These are phyloP conservation scores for Earliella scabrosa DNA, from an alignment of 1,284 basidiomycete genomes.

Conservation along the genomic window DNA sequence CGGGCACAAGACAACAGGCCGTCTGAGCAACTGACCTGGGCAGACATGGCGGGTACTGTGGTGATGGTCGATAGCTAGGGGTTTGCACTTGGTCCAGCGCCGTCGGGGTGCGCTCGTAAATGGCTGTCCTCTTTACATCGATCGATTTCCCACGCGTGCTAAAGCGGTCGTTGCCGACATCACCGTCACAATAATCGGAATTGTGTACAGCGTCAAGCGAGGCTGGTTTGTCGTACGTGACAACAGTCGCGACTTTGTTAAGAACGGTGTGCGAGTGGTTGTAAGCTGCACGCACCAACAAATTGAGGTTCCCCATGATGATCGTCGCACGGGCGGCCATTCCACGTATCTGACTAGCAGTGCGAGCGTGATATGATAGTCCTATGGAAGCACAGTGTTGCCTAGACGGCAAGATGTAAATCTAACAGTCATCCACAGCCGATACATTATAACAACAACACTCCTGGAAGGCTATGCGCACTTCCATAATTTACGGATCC, in stretches of 20 bases:
- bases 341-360: too few species aligned
- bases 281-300: too few species aligned
- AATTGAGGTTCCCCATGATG: too few species aligned
- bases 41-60: slow-evolving; percentile 20
- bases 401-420: slow-evolving; percentile 3
- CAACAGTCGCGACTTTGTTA: too few species aligned
- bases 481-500: slow-evolving; percentile 16
- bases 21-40: slow-evolving; percentile 19
- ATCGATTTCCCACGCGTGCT: slow-evolving; percentile 43
- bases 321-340: too few species aligned
- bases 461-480: slow-evolving; percentile 15
- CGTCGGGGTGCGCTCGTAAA: slow-evolving; percentile 17
- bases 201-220: too few species aligned
- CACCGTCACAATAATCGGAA: slow-evolving; percentile 10
- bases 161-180: slow-evolving; percentile 32
- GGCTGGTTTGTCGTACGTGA: too few species aligned
- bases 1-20: slow-evolving; percentile 2
- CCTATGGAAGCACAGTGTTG: slow-evolving; percentile 2
- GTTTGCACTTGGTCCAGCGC: slow-evolving; percentile 11
- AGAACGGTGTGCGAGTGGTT: too few species aligned
- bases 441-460: slow-evolving; percentile 6
- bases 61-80: slow-evolving; percentile 28
- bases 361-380: neutral
- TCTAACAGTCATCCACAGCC: slow-evolving; percentile 4
- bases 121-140: slow-evolving; percentile 25